Conservation (phyloP, 495 filamentous ascomycete genomes). For the Neurospora discreta region DNA sequence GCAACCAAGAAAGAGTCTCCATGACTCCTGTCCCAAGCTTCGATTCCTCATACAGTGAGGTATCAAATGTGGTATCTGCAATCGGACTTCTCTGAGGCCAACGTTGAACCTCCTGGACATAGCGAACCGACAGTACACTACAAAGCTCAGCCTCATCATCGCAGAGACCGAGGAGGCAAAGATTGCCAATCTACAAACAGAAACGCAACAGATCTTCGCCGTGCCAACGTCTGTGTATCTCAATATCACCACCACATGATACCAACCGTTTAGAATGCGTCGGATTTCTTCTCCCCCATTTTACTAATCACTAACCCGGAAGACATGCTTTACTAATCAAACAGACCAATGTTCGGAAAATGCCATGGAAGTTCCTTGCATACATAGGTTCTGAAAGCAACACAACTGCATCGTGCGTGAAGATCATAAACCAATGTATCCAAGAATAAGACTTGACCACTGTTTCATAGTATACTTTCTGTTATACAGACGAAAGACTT, state of each 20-base stretch:
- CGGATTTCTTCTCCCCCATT: neutral
- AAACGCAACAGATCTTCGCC: neutral
- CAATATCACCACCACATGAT: neutral
- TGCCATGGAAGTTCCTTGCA: neutral
- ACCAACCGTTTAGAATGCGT: neutral
- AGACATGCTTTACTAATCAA: neutral
- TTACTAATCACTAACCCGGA: neutral
- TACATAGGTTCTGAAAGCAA: neutral
- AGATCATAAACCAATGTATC: neutral
- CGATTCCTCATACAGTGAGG: neutral
- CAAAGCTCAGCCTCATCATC: neutral
- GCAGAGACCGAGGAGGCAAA: neutral
- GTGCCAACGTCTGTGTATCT: neutral
- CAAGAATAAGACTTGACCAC: neutral
- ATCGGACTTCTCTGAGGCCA: neutral
- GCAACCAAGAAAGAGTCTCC: neutral
- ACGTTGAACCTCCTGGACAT: neutral
- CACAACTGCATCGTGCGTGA: neutral
- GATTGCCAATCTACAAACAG: neutral
- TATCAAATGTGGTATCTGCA: neutral
- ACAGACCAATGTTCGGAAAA: neutral
- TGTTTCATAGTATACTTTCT: neutral
- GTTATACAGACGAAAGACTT: neutral
- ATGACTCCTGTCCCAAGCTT: neutral
- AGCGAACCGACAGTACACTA: neutral